phyloP scores from a whole-genome alignment of 345 rosid species.

The Eucalyptus cloeziana region DNA sequence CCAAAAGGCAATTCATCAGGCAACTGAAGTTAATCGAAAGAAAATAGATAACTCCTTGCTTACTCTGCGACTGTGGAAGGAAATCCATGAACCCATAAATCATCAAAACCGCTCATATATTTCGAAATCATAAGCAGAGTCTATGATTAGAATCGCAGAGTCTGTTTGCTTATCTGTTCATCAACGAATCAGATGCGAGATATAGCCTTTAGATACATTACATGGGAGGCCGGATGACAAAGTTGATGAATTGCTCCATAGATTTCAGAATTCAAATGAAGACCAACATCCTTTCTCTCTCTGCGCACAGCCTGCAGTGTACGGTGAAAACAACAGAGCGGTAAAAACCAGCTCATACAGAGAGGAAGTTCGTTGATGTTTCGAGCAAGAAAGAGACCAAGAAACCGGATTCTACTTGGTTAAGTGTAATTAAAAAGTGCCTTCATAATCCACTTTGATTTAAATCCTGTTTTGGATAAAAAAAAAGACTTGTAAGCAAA shows the following conservation, averaged over 20 bases:
- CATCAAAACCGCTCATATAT: neutral
- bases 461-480: too few species aligned
- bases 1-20: neutral
- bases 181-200: neutral
- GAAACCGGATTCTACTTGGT: neutral
- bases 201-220: neutral
- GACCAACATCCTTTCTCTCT: neutral
- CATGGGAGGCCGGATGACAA: slow-evolving; percentile 94
- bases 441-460: too few species aligned
- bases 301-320: neutral
- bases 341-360: neutral
- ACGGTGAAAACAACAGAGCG: neutral
- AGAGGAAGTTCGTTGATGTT: neutral
- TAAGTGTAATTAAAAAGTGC: neutral
- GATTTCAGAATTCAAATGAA: neutral
- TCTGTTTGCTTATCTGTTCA: neutral
- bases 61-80: neutral
- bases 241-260: slow-evolving; percentile 88
- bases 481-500: neutral
- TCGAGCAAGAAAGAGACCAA: neutral
- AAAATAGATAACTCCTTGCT: neutral
- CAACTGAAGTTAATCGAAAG: neutral
- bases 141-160: neutral
- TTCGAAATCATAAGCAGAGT: neutral
- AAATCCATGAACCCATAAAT: neutral